phyloP scores from a whole-genome alignment of 73 alveolate genomes.

The Tetrahymena borealis region DNA sequence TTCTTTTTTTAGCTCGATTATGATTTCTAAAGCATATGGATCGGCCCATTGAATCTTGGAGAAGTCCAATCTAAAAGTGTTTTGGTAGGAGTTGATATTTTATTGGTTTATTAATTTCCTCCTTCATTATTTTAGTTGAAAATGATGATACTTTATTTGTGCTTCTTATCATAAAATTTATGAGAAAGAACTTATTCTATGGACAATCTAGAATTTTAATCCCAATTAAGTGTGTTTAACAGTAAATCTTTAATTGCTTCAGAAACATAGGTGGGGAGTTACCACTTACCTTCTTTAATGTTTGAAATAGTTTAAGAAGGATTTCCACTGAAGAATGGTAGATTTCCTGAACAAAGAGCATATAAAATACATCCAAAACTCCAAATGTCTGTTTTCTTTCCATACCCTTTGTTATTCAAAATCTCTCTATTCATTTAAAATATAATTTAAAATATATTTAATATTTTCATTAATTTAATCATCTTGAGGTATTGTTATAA shows the following conservation, averaged over 20 bases:
- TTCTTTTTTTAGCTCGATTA: neutral
- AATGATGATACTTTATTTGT: neutral
- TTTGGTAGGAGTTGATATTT: neutral
- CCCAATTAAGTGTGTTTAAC: neutral
- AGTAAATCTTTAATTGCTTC: neutral
- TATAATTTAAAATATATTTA: neutral
- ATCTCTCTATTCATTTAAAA: no score
- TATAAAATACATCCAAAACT: conserved; percentile 66
- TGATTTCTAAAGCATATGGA: neutral
- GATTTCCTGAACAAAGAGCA: conserved; percentile 57
- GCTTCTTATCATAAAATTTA: neutral
- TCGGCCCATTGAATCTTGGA: neutral
- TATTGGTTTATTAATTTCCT: neutral
- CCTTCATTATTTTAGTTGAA: neutral
- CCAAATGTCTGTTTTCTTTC: conserved; percentile 72
- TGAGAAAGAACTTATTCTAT: neutral
- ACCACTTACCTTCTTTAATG: neutral
- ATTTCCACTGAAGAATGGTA: conserved; percentile 46
- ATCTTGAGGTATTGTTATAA: no score
- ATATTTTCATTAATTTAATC: no score
- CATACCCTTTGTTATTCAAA: conserved; percentile 15
- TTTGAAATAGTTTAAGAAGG: neutral
- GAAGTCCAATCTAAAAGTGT: neutral
- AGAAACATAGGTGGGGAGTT: neutral
- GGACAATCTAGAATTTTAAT: neutral